A percentile compares a stretch with the other conserved stretches of the same genome.
These are phyloP conservation scores for Pyricularia sp. DNA, from an alignment of 2,329 filamentous ascomycete species.

Conservation along the genomic window DNA sequence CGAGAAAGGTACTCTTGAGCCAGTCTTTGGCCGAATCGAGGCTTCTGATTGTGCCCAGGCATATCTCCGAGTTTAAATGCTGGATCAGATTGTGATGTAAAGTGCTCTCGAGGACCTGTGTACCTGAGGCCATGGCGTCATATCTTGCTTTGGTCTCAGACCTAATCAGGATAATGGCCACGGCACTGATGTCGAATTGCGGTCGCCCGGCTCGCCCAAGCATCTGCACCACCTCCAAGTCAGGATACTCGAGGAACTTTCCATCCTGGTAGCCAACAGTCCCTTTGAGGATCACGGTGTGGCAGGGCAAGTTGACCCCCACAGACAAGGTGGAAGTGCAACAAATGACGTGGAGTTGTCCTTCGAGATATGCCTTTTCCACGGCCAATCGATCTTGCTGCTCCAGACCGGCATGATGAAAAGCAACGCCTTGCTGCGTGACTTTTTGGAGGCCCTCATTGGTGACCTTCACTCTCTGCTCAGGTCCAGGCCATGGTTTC, in stretches of 20 bases:
- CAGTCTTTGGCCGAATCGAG: constrained; percentile 59
- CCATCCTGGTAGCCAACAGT: constrained; percentile 58
- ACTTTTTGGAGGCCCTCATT: constrained; percentile 50
- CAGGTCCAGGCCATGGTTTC: constrained; percentile 55
- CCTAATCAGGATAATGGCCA: constrained; percentile 72
- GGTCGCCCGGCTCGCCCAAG: constrained; percentile 74
- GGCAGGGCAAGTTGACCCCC: constrained; percentile 75
- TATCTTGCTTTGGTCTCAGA: constrained; percentile 56
- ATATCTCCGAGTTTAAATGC: constrained; percentile 77
- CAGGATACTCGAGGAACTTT: constrained; percentile 60
- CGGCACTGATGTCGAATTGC: constrained; percentile 69
- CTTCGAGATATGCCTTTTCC: constrained; percentile 59
- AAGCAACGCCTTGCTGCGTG: constrained; percentile 54
- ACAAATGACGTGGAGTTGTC: constrained; percentile 72
- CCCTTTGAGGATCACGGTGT: constrained; percentile 76
- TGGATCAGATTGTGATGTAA: constrained; percentile 73
- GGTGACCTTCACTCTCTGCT: constrained; percentile 36
- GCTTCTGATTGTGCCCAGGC: constrained; percentile 61
- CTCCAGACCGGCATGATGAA: constrained; percentile 73
- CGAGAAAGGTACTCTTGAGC: constrained; percentile 70
- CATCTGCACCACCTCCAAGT: constrained; percentile 87
- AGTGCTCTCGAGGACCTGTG: constrained; percentile 66
- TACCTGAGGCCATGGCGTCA: constrained; percentile 63
- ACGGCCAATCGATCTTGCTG: constrained; percentile 52
- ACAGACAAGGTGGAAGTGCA: constrained; percentile 81